Evolutionary conservation across 805 yeast genomes (phyloP), one percentile per base, ranked within the genome.

Genomic region (Hyphopichia homilentoma): DNA sequence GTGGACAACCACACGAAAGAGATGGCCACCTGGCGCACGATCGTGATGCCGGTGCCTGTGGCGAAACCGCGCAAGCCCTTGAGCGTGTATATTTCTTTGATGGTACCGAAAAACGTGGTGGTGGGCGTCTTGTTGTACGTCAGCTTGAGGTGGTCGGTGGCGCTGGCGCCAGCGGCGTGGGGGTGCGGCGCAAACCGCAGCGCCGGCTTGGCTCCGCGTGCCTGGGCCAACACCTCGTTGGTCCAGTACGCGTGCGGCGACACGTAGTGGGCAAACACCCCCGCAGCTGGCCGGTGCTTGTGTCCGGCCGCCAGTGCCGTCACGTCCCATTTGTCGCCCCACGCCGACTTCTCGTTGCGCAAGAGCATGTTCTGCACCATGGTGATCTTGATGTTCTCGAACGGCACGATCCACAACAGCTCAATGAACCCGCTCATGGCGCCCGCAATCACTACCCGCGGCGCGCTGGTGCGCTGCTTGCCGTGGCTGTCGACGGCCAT

Each of bases 1-100:
- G 88, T 75, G 5, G 95, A 83, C 42, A 88, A 83, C 72, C 95
- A 77, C 2, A 86, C 88, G 25, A 84, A 76, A 14, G 95, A 79
- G 40, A 84, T 82, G 26, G 82, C 71, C 2, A 79, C 72, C 50
- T 90, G 97, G 44, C 97, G 74, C 7, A 79, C 57, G 14, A 87
- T 59, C 0, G 98, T 90, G n/a, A 94, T 84, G 36, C 75, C 58
- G 9, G 89, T 72, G 15, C 97, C 97, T 45, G 85, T 89, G 16
- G 79, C 69, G 47, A 86, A 87, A 1, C 95, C 95, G 23, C 75
- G 56, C 2, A 81, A 35, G 0, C 97, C 97, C 39, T 87, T 77
- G 6, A 82, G 67, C 27, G 57, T 51, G 50, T 83, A 84, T 52
- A 89, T 85, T 48, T 84, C 89, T 35, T 64, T 66, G 4, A 77